Evolutionary conservation across 306 rosid genomes (phyloP).

Genomic region (Erythrophleum fordii): DNA sequence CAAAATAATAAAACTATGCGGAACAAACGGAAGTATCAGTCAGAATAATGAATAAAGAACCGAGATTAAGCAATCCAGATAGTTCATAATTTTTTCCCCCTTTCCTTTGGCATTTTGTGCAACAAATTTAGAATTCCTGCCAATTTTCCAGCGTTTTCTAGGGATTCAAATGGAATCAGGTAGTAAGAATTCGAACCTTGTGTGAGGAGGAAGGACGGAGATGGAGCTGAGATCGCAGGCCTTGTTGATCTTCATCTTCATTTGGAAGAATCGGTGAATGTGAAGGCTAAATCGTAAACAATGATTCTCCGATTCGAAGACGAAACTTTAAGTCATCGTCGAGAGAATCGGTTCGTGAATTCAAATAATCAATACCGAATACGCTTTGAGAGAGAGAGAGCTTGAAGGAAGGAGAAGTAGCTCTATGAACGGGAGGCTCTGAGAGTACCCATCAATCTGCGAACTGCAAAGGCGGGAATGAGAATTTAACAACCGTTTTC

Average conservation of each 20-base stretch:
- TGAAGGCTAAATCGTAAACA: neutral
- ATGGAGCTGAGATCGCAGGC: conserved; percentile 87
- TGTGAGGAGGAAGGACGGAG: conserved; percentile 85
- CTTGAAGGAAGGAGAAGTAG: neutral
- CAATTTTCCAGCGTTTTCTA: conserved; percentile 2
- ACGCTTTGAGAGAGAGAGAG: conserved; percentile 23
- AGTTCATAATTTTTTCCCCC: neutral
- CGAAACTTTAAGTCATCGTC: conserved; percentile 18
- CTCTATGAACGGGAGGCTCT: no score
- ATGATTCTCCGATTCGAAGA: conserved; percentile 8
- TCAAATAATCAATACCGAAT: neutral
- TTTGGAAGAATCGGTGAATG: conserved; percentile 30
- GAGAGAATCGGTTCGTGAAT: conserved; percentile 19
- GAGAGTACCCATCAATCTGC: neutral
- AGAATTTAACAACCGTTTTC: neutral
- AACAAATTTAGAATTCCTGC: neutral
- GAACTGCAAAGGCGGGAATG: conserved; percentile 23
- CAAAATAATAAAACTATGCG: neutral
- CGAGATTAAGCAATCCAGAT: neutral
- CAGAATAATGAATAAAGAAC: neutral
- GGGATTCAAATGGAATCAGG: conserved; percentile 3
- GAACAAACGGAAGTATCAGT: neutral
- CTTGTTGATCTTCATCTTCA: conserved; percentile 86
- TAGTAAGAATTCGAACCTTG: conserved; percentile 45
- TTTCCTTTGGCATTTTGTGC: neutral